These are phyloP conservation scores for Umbellularia californica DNA, from an alignment of 164 flowering plant genomes.

Conservation along the genomic window DNA sequence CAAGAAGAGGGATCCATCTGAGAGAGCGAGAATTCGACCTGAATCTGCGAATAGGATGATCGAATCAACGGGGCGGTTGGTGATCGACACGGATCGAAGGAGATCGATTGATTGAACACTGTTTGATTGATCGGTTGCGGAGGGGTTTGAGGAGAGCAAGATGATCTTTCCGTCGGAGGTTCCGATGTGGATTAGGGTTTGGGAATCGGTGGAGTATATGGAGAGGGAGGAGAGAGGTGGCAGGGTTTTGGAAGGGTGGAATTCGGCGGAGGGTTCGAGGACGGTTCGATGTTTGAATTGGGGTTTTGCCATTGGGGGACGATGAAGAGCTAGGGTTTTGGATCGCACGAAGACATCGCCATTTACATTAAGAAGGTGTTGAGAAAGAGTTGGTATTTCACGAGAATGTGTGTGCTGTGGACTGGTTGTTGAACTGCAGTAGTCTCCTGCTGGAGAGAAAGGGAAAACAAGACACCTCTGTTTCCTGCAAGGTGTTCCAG, in stretches of 20 bases:
- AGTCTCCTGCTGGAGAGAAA: neutral
- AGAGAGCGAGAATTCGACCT: conserved; percentile 41
- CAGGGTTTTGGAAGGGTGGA: conserved; percentile 33
- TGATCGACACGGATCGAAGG: conserved; percentile 28
- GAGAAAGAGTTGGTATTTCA: neutral
- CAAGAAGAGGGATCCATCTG: conserved; percentile 47
- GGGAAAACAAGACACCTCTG: no score
- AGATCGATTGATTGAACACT: conserved; percentile 15
- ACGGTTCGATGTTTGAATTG: conserved; percentile 40
- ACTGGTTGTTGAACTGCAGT: no score
- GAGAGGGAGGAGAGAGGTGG: conserved; percentile 15
- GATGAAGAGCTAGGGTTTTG: neutral
- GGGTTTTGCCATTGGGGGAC: conserved; percentile 2
- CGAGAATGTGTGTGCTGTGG: no score
- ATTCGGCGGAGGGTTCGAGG: conserved; percentile 46
- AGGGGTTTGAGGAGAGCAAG: conserved; percentile 32
- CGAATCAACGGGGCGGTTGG: conserved; percentile 32
- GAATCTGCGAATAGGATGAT: conserved; percentile 35
- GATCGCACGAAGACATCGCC: neutral
- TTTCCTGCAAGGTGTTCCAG: no score
- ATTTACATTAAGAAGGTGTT: neutral
- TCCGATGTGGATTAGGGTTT: conserved; percentile 61
- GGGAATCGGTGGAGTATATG: conserved; percentile 33
- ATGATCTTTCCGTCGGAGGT: conserved; percentile 51
- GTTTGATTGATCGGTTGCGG: neutral